A percentile compares a stretch with the other conserved stretches of the same genome.
phyloP scores from a whole-genome alignment of 148 eudicot species.

The Arctostaphylos glauca region DNA sequence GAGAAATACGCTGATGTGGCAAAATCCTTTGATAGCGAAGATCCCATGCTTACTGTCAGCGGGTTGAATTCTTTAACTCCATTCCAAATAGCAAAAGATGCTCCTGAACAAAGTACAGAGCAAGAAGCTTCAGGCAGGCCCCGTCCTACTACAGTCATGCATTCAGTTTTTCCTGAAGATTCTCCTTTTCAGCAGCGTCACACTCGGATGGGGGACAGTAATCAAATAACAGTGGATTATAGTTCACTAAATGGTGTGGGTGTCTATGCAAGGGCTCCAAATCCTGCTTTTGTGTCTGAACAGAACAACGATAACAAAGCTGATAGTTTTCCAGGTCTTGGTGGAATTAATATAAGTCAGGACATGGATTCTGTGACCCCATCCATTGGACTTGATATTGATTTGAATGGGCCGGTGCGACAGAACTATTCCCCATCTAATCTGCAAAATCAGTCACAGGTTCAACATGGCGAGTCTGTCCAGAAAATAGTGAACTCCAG shows the following conservation, averaged over 20 bases:
- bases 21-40: conserved; percentile 25
- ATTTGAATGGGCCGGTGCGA: conserved; percentile 24
- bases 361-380: conserved; percentile 19
- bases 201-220: conserved; percentile 18
- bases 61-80: conserved; percentile 26
- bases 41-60: conserved; percentile 17
- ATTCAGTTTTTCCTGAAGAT: conserved; percentile 28
- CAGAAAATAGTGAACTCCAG: conserved; percentile 26
- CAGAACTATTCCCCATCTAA: conserved; percentile 19
- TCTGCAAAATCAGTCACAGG: conserved; percentile 30
- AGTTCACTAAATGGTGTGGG: conserved; percentile 14
- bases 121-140: conserved; percentile 32
- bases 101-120: conserved; percentile 16
- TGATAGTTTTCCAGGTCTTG: conserved; percentile 23
- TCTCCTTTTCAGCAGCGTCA: conserved; percentile 29
- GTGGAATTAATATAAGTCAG: conserved; percentile 26
- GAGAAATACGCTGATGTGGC: conserved; percentile 25
- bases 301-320: conserved; percentile 29
- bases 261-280: conserved; percentile 19
- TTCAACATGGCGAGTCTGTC: conserved; percentile 25
- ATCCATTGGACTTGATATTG: conserved; percentile 22
- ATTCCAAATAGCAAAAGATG: conserved; percentile 21
- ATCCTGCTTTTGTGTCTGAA: conserved; percentile 25
- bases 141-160: conserved; percentile 26
- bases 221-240: conserved; percentile 15